Percentiles rank a stretch among this genome's conserved stretches.
Conservation (phyloP, 2,329 filamentous ascomycete genomes). For the Alternaria postmessia region DNA sequence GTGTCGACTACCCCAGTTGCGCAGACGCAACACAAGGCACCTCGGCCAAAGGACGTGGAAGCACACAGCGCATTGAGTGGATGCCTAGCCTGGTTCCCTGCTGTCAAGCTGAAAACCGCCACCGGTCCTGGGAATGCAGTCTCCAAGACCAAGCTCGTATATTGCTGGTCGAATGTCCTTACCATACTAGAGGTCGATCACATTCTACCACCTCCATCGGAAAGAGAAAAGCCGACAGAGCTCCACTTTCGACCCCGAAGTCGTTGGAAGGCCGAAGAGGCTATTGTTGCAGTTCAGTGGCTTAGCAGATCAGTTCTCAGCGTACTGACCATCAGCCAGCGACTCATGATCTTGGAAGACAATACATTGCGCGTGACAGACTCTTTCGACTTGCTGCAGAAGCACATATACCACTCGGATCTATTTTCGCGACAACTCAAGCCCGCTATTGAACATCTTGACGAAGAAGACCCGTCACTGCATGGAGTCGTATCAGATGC, state of each 20-base stretch:
- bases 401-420: conserved; percentile 91
- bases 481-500: conserved; percentile 97
- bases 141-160: conserved; percentile 87
- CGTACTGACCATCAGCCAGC: conserved; percentile 91
- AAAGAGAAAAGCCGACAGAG: conserved; percentile 78
- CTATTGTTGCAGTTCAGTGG: conserved; percentile 97
- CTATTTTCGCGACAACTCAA: conserved; percentile 89
- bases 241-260: conserved; percentile 84
- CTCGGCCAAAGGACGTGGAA: conserved; percentile 87
- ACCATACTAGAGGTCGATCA: conserved; percentile 91
- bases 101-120: conserved; percentile 85
- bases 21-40: conserved; percentile 94
- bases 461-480: conserved; percentile 87
- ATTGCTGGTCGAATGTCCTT: conserved; percentile 98
- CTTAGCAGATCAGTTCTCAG: conserved; percentile 90
- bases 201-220: conserved; percentile 61
- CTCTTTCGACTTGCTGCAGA: conserved; percentile 88
- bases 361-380: conserved; percentile 86
- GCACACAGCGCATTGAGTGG: conserved; percentile 93
- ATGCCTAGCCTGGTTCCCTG: conserved; percentile 95
- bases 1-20: conserved; percentile 97
- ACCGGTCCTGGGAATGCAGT: conserved; percentile 71
- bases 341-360: conserved; percentile 91
- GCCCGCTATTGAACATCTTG: conserved; percentile 82
- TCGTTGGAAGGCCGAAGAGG: conserved; percentile 91